Evolutionary conservation across 306 rosid species (phyloP), one percentile per base, ranked within the genome.

Genomic region (Fragaria ananassa): DNA sequence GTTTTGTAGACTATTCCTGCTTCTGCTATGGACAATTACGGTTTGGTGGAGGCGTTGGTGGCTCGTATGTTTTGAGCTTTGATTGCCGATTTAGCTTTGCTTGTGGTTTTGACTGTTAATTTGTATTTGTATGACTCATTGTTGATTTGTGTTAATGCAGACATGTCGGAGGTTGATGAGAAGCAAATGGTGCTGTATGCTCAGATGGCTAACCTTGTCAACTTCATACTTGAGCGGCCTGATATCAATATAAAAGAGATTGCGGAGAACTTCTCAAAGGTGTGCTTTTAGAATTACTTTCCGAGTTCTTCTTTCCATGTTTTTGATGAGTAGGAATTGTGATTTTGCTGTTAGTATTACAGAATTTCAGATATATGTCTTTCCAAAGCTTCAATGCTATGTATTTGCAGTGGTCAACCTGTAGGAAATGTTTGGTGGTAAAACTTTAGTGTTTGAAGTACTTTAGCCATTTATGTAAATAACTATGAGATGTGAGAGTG

Each of bases 201-300:
- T 68, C 98, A 92, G 84, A 95, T 92, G 97, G 97, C 93, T 74
- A 95, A 89, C 85, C 95, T 95, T 79, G 97, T 95, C 78, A 82
- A 85, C 71, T 69, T 77, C 58, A 92, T 92, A 79, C 86, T 95
- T 54, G 91, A 88, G 53, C 84, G 88, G 95, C 88, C 97, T 18
- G 92, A 86, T 68, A 76, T 88, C 83, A 81, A 87, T 80, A 86
- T 90, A 50, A 92, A 89, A 82, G 96, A 90, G 86, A 90, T 88
- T 68, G 90, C 98, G 13, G 93, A 84, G 71, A 83, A 74, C 70
- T 95, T 95, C 80, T 90, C 97, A 63, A 92, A 88, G 97, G 98
- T 95, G 44, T 25, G n/a, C 25, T 35, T 58, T 46, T 8, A 19
- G 17, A 42, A 46, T 35, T 27, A 21, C 7, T 63, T 39, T 70